phyloP scores from a whole-genome alignment of 257 asterid genomes.

The Penstemon barbatus region DNA sequence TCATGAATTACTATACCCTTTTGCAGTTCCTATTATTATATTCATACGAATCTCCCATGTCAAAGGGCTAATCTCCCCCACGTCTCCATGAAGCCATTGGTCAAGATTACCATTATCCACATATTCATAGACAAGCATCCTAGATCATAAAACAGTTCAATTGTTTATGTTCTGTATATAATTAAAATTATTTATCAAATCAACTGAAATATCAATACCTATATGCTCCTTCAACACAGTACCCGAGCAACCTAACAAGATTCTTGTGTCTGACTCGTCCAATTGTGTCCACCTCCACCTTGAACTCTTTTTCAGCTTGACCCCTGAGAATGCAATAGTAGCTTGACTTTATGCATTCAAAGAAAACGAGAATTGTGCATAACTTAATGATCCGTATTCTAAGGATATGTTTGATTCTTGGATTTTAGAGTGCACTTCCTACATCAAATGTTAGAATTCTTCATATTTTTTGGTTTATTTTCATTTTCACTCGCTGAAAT shows the following conservation, averaged over 20 bases:
- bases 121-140: constrained; percentile 97
- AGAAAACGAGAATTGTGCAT: constrained; percentile 23
- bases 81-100: constrained; percentile 98
- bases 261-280: constrained; percentile 98
- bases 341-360: constrained; percentile 25
- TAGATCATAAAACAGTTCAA: constrained; percentile 30
- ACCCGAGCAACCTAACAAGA: constrained; percentile 88
- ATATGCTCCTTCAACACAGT: constrained; percentile 97
- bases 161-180: constrained; percentile 7
- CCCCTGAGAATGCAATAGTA: constrained; percentile 52
- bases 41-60: constrained; percentile 86
- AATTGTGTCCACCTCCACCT: constrained; percentile 90
- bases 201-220: constrained; percentile 46
- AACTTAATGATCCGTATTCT: constrained; percentile 8
- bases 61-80: constrained; percentile 87
- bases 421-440: not conserved
- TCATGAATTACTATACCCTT: constrained; percentile 54
- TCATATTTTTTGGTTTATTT: no score
- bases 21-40: constrained; percentile 81
- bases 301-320: constrained; percentile 94
- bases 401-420: not conserved
- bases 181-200: constrained; percentile 7
- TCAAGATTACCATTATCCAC: constrained; percentile 90
- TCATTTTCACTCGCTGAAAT: no score
- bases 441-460: not conserved